A percentile compares a stretch with the other conserved stretches of the same genome.
phyloP scores from a whole-genome alignment of 768 basidiomycete genomes.

The Vararia minispora region DNA sequence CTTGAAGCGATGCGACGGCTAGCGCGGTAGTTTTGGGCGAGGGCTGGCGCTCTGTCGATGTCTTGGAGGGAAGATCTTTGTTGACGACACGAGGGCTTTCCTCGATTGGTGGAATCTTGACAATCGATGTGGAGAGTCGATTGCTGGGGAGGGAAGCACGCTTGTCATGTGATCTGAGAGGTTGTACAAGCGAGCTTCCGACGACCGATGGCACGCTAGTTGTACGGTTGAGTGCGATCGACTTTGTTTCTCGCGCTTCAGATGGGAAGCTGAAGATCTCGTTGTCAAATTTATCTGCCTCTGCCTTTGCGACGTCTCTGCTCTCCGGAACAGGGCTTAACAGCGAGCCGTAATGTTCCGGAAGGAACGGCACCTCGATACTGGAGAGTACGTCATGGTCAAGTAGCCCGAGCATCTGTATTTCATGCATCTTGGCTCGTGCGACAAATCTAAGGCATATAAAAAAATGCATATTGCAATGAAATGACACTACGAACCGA shows the following conservation, averaged over 20 bases:
- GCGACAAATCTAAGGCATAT: slow-evolving; percentile 86
- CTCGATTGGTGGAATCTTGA: slow-evolving; percentile 53
- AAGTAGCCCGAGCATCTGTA: slow-evolving; percentile 86
- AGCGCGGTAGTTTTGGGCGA: slow-evolving; percentile 12
- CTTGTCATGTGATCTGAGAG: slow-evolving; percentile 10
- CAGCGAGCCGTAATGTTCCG: slow-evolving; percentile 27
- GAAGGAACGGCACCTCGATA: slow-evolving; percentile 77
- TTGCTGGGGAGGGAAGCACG: slow-evolving; percentile 23
- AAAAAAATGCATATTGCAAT: slow-evolving; percentile 1
- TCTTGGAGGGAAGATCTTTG: slow-evolving; percentile 40
- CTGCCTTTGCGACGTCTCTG: slow-evolving; percentile 27
- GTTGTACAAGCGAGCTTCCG: slow-evolving; percentile 3
- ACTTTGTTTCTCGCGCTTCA: slow-evolving; percentile 24
- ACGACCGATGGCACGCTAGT: slow-evolving; percentile 28
- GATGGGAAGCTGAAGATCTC: slow-evolving; percentile 46
- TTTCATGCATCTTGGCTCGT: slow-evolving; percentile 94
- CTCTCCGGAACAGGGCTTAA: slow-evolving; percentile 11
- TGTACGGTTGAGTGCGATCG: slow-evolving; percentile 21
- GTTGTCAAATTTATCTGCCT: slow-evolving; percentile 66
- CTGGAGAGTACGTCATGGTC: slow-evolving; percentile 86
- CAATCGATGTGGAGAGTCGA: slow-evolving; percentile 36
- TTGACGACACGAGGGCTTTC: slow-evolving; percentile 50
- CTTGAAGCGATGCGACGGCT: slow-evolving; percentile 6
- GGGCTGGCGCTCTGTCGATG: slow-evolving; percentile 11
- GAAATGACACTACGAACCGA: slow-evolving; percentile 33